Conservation (phyloP, 1,139 yeast species). For the Protomyces gravidus region DNA sequence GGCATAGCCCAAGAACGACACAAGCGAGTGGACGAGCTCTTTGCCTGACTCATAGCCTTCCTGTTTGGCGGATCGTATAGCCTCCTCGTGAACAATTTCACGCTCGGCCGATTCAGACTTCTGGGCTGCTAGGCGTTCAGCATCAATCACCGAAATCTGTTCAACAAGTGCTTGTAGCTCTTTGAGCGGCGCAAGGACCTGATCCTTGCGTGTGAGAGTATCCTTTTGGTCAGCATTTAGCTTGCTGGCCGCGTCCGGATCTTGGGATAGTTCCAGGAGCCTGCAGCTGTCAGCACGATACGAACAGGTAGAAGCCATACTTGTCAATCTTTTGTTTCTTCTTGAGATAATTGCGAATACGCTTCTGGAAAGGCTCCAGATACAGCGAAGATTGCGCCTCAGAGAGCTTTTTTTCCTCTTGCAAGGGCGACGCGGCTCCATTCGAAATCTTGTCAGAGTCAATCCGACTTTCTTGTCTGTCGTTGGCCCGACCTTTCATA, state of each 20-base stretch:
- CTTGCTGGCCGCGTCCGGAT: constrained; percentile 34
- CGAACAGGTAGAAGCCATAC: neutral
- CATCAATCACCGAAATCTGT: constrained; percentile 36
- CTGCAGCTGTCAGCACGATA: neutral
- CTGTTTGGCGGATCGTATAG: constrained; percentile 17
- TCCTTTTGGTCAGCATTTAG: constrained; percentile 43
- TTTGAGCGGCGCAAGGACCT: constrained; percentile 42
- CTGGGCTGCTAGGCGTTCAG: constrained; percentile 30
- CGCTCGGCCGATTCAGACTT: constrained; percentile 23
- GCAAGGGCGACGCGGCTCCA: neutral
- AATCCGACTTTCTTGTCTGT: neutral
- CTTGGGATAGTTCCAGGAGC: constrained; percentile 8
- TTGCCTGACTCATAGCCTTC: constrained; percentile 33
- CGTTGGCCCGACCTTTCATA: constrained; percentile 15
- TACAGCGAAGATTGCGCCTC: constrained; percentile 8
- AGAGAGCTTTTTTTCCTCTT: neutral
- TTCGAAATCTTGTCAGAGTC: neutral
- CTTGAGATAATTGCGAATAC: constrained; percentile 24
- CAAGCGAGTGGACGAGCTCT: constrained; percentile 37
- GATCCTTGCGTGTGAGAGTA: constrained; percentile 40
- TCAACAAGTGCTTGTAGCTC: constrained; percentile 40
- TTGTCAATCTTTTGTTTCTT: constrained; percentile 27
- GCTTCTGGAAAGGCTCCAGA: constrained; percentile 23
- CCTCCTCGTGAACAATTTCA: constrained; percentile 7
- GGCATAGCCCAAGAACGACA: constrained; percentile 41